Conservation (phyloP, 1,139 yeast genomes). For the Geotrichum fermentans region DNA sequence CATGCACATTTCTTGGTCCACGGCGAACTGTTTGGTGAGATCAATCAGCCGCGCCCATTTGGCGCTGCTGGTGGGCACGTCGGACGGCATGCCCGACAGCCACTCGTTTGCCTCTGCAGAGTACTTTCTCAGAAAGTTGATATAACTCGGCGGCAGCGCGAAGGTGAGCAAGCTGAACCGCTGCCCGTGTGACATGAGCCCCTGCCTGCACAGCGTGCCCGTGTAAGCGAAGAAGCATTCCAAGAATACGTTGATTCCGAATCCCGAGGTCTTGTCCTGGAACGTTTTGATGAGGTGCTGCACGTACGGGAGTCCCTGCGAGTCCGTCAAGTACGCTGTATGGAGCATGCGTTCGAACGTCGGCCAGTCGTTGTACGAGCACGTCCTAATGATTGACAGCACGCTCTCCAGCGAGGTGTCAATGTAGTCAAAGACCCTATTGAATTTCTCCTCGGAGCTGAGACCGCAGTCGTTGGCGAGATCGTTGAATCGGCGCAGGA, state of each 20-base stretch:
- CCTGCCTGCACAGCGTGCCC: conserved; percentile 5
- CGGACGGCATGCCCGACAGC: conserved; percentile 16
- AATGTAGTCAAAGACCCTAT: conserved; percentile 8
- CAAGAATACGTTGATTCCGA: conserved; percentile 14
- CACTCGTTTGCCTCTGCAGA: conserved; percentile 10
- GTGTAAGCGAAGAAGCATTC: conserved; percentile 18
- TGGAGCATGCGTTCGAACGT: conserved; percentile 14
- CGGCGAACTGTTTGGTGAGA: conserved; percentile 13
- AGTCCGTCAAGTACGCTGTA: conserved; percentile 11
- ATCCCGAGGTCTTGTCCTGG: conserved; percentile 8
- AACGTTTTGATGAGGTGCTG: conserved; percentile 17
- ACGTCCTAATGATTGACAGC: conserved; percentile 14
- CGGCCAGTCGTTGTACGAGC: conserved; percentile 12
- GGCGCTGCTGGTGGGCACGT: conserved; percentile 8
- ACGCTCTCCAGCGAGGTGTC: conserved; percentile 10
- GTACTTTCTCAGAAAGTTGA: conserved; percentile 4
- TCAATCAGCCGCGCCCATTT: conserved; percentile 17
- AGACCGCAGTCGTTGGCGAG: conserved; percentile 2
- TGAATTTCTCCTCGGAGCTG: conserved; percentile 11
- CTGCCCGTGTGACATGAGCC: conserved; percentile 13
- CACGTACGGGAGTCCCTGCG: conserved; percentile 13
- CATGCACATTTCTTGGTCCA: conserved; percentile 1
- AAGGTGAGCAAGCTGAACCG: conserved; percentile 14
- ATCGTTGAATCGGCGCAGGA: conserved; percentile 9
- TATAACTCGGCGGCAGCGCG: conserved; percentile 12